A percentile compares a stretch with the other conserved stretches of the same genome.
Conservation (phyloP, 768 basidiomycete genomes). For the Amanita pallidorosea region DNA sequence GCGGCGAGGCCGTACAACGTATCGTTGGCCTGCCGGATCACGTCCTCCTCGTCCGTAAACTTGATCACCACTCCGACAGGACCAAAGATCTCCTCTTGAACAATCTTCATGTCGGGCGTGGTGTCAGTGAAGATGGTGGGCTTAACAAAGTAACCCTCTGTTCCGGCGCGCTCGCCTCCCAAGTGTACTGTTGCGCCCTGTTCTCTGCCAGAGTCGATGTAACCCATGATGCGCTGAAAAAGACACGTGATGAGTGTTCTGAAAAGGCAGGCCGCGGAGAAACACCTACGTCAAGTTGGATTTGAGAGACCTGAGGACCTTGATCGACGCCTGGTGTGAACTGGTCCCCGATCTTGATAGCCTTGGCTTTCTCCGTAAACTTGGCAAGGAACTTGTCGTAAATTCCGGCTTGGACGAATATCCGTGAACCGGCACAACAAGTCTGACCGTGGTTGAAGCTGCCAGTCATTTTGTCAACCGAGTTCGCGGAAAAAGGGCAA, state of each 20-base stretch:
- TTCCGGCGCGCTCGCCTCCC: slow-evolving; percentile 51
- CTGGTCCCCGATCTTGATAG: slow-evolving; percentile 54
- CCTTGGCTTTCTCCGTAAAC: slow-evolving; percentile 39
- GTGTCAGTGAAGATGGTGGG: slow-evolving; percentile 71
- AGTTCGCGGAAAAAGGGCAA: background rate
- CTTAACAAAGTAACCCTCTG: slow-evolving; percentile 50
- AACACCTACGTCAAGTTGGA: slow-evolving; percentile 53
- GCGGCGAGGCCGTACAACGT: slow-evolving; percentile 70
- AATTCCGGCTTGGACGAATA: slow-evolving; percentile 71
- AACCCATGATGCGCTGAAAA: slow-evolving; percentile 57
- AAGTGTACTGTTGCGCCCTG: slow-evolving; percentile 57
- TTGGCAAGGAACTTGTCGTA: slow-evolving; percentile 68
- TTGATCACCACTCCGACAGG: slow-evolving; percentile 70
- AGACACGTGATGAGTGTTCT: background rate
- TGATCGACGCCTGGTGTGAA: slow-evolving; percentile 46
- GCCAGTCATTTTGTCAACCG: background rate
- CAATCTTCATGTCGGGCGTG: slow-evolving; percentile 63
- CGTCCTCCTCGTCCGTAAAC: slow-evolving; percentile 47
- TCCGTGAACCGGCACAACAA: slow-evolving; percentile 79
- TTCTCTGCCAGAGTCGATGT: slow-evolving; percentile 63
- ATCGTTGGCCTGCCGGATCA: slow-evolving; percentile 44
- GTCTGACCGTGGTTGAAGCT: slow-evolving; percentile 65
- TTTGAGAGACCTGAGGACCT: slow-evolving; percentile 65
- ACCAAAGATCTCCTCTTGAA: slow-evolving; percentile 70
- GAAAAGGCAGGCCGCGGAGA: slow-evolving; percentile 2